Evolutionary conservation across 2,329 filamentous ascomycete genomes (phyloP).

Genomic region (Didymella sp.): DNA sequence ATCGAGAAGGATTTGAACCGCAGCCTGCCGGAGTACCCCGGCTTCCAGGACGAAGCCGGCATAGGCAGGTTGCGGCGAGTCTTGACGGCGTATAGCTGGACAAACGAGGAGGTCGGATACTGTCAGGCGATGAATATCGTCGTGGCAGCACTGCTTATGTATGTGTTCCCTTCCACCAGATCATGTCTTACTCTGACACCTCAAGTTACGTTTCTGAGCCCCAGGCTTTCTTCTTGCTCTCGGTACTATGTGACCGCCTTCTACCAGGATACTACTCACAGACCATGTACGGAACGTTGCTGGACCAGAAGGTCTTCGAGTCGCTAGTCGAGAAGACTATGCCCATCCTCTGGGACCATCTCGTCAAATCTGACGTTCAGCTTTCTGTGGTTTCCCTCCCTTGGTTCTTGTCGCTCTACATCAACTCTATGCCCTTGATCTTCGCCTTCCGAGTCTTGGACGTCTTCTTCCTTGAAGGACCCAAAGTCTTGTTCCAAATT

Average conservation of each 20-base stretch:
- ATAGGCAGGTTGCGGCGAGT: slow-evolving; percentile 89
- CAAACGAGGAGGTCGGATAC: slow-evolving; percentile 92
- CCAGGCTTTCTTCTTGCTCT: slow-evolving; percentile 94
- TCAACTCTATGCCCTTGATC: slow-evolving; percentile 98
- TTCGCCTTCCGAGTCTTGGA: slow-evolving; percentile 97
- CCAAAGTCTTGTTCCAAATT: slow-evolving; percentile 96
- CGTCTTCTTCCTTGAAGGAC: slow-evolving; percentile 97
- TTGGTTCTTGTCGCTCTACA: slow-evolving; percentile 97
- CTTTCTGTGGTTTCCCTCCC: slow-evolving; percentile 95
- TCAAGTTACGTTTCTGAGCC: slow-evolving; percentile 88
- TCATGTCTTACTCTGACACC: slow-evolving; percentile 35
- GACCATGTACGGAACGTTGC: slow-evolving; percentile 97
- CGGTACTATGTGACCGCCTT: slow-evolving; percentile 87
- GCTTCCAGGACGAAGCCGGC: slow-evolving; percentile 94
- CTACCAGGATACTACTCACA: slow-evolving; percentile 97
- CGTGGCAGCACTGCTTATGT: slow-evolving; percentile 93
- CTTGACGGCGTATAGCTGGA: slow-evolving; percentile 97
- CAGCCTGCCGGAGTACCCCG: slow-evolving; percentile 94
- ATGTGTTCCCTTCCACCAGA: slow-evolving; percentile 42
- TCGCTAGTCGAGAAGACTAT: slow-evolving; percentile 98
- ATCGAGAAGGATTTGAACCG: slow-evolving; percentile 98
- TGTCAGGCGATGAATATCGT: slow-evolving; percentile 99
- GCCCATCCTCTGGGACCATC: slow-evolving; percentile 96
- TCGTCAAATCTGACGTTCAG: slow-evolving; percentile 96
- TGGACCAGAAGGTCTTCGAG: slow-evolving; percentile 98